These are phyloP conservation scores for Lojkania enalia DNA, from an alignment of 2,329 filamentous ascomycete species.

Conservation along the genomic window DNA sequence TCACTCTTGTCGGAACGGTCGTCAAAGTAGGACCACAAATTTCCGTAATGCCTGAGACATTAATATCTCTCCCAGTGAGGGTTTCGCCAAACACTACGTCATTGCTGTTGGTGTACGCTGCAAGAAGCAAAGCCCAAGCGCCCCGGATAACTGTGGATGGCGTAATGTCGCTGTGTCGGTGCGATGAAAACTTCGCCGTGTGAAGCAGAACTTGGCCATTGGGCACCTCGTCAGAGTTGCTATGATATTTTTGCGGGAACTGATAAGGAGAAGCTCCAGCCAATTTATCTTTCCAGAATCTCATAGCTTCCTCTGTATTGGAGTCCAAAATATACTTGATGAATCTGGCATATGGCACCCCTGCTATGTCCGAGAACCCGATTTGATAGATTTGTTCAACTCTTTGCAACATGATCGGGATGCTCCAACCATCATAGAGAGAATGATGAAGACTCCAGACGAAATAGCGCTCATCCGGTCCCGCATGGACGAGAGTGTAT, in stretches of 20 bases:
- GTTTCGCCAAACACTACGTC: constrained; percentile 43
- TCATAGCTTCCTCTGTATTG: constrained; percentile 23
- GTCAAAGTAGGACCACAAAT: constrained; percentile 45
- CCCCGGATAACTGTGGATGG: constrained; percentile 33
- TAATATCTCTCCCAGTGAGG: constrained; percentile 40
- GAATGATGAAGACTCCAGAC: constrained; percentile 48
- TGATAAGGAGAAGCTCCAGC: constrained; percentile 33
- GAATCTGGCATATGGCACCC: constrained; percentile 36
- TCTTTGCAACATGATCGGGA: constrained; percentile 33
- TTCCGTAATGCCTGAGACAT: constrained; percentile 37
- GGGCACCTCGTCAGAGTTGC: constrained; percentile 21
- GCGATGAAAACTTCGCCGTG: constrained; percentile 24
- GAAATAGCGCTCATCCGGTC: constrained; percentile 28
- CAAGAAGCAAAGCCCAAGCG: constrained; percentile 37
- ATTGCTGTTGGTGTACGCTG: constrained; percentile 28
- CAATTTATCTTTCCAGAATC: constrained; percentile 42
- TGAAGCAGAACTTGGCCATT: constrained; percentile 30
- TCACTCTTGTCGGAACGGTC: constrained; percentile 44
- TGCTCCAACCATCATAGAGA: constrained; percentile 47
- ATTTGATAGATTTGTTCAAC: constrained; percentile 32
- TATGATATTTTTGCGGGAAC: constrained; percentile 37
- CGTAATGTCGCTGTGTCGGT: constrained; percentile 35
- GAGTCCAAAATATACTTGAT: constrained; percentile 35
- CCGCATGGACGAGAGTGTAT: constrained; percentile 30
- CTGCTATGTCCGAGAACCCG: constrained; percentile 20